These are phyloP conservation scores for Arbutus unedo DNA, from an alignment of 148 eudicot genomes.

Conservation along the genomic window DNA sequence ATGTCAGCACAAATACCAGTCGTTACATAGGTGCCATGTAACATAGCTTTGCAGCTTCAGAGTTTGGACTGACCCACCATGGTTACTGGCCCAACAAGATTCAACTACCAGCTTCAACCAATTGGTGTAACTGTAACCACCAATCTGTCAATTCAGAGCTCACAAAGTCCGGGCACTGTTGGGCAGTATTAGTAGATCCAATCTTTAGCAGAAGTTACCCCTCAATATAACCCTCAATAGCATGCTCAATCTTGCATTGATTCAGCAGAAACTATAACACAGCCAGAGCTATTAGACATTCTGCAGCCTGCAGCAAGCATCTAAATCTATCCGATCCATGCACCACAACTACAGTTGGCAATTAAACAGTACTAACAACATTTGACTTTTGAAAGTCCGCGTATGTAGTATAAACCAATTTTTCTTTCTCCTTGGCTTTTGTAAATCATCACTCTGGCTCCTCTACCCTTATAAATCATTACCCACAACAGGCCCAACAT, in stretches of 20 bases:
- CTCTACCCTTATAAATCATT: no score
- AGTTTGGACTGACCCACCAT: neutral
- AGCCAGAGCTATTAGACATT: neutral
- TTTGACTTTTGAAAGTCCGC: no score
- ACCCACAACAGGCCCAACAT: no score
- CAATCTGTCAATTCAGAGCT: neutral
- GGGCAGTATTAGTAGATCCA: neutral
- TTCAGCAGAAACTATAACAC: neutral
- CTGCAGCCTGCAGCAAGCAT: neutral
- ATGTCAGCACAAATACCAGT: neutral
- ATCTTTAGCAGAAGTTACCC: neutral
- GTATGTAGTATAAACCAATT: no score
- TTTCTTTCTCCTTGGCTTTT: no score
- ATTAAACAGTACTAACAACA: neutral
- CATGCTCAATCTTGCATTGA: neutral
- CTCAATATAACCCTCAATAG: neutral
- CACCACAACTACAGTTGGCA: neutral
- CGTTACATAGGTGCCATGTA: neutral
- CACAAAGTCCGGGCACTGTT: neutral
- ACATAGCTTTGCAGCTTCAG: neutral
- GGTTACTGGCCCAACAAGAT: neutral
- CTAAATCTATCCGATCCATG: neutral
- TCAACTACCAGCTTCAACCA: neutral
- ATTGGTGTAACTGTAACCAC: neutral
- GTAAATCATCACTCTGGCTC: no score